Evolutionary conservation across 805 yeast species (phyloP).

Genomic region (Spathaspora arborariae): DNA sequence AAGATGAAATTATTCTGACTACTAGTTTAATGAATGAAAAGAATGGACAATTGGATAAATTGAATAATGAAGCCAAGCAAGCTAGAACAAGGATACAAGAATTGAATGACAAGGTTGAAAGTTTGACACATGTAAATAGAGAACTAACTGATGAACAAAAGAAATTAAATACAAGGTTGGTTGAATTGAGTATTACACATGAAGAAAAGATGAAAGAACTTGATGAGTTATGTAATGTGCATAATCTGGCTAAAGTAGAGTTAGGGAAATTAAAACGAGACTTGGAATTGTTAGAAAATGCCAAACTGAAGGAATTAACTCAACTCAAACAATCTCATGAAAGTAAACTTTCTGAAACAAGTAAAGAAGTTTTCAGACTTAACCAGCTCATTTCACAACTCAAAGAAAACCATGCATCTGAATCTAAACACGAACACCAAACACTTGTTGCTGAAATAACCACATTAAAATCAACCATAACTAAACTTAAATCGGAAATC

Average conservation of each 20-base stretch:
- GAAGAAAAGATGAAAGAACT: conserved; percentile 8
- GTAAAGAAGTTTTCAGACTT: conserved; percentile 8
- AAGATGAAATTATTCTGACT: conserved; percentile 28
- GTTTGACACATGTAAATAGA: conserved; percentile 19
- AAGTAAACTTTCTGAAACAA: neutral
- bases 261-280: conserved; percentile 11
- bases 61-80: conserved; percentile 38
- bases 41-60: conserved; percentile 40
- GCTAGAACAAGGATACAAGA: conserved; percentile 14
- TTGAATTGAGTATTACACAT: conserved; percentile 4
- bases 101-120: conserved; percentile 22
- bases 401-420: conserved; percentile 10
- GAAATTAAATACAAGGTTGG: conserved; percentile 3
- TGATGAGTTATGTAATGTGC: conserved; percentile 4
- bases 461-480: conserved; percentile 11
- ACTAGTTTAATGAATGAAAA: conserved; percentile 39
- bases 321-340: conserved; percentile 4
- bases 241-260: conserved; percentile 6
- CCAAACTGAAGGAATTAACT: conserved; percentile 3
- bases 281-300: conserved; percentile 3
- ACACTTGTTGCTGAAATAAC: conserved; percentile 11
- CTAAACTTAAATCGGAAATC: conserved; percentile 7
- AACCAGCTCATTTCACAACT: conserved; percentile 8
- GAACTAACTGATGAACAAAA: conserved; percentile 10
- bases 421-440: conserved; percentile 8